Percentiles rank a stretch among this genome's conserved stretches.
These are phyloP conservation scores for Sporobolomyces phaffii DNA, from an alignment of 768 basidiomycete species.

Conservation along the genomic window DNA sequence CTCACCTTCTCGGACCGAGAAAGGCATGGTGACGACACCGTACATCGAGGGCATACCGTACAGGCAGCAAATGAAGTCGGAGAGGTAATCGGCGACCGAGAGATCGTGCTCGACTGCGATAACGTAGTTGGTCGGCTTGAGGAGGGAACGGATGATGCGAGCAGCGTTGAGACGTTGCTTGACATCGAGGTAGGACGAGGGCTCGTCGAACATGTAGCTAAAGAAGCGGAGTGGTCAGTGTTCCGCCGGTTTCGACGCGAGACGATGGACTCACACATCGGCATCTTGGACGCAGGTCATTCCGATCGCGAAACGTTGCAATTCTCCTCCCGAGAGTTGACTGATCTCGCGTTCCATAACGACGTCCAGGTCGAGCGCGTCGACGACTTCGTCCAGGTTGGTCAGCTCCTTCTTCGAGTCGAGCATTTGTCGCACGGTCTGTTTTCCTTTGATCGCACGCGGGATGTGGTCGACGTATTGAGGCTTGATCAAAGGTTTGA, in stretches of 20 bases:
- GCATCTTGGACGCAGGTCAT: slow-evolving; percentile 92
- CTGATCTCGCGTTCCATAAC: slow-evolving; percentile 76
- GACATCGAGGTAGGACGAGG: slow-evolving; percentile 95
- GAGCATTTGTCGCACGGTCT: slow-evolving; percentile 86
- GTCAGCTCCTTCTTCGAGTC: slow-evolving; percentile 80
- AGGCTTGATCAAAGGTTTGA: slow-evolving; percentile 97
- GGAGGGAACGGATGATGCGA: slow-evolving; percentile 81
- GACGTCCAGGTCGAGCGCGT: slow-evolving; percentile 77
- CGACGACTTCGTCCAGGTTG: slow-evolving; percentile 79
- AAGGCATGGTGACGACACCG: slow-evolving; percentile 98
- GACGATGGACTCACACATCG: slow-evolving; percentile 66
- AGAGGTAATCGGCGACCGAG: slow-evolving; percentile 94
- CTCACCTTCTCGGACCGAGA: slow-evolving; percentile 76
- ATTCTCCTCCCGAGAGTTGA: slow-evolving; percentile 90
- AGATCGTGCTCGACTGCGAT: slow-evolving; percentile 98
- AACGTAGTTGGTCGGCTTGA: slow-evolving; percentile 79
- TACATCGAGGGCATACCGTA: slow-evolving; percentile 98
- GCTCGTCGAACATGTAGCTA: slow-evolving; percentile 99
- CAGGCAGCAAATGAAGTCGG: slow-evolving; percentile 94
- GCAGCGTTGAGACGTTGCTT: slow-evolving; percentile 92
- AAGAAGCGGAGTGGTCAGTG: neutral
- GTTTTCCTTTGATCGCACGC: slow-evolving; percentile 79
- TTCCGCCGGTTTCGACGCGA: slow-evolving; percentile 1
- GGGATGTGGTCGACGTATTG: slow-evolving; percentile 99
- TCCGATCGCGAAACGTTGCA: slow-evolving; percentile 96